Percentiles rank a stretch among this genome's conserved stretches.
These are phyloP conservation scores for Mucor lusitanicus DNA, from an alignment of 371 early-diverging fungal genomes.

Conservation along the genomic window DNA sequence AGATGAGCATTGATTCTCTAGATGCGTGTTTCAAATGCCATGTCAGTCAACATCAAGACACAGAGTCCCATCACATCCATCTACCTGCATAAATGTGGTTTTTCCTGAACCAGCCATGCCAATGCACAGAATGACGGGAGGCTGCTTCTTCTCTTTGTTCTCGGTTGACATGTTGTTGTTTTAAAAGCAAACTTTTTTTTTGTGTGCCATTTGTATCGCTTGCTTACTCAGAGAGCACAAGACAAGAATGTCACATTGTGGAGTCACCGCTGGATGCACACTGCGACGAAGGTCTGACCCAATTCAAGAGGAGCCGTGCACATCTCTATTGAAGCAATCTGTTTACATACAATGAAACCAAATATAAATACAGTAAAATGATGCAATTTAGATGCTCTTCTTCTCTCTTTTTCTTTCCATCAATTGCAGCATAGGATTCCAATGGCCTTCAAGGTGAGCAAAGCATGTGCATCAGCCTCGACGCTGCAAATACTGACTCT, in stretches of 20 bases:
- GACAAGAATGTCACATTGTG: background rate
- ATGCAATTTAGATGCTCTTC: background rate
- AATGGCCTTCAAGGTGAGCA: background rate
- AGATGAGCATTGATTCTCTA: conserved; percentile 90
- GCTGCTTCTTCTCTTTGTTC: conserved; percentile 44
- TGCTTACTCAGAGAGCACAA: background rate
- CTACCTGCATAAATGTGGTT: conserved; percentile 97
- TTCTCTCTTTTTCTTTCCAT: background rate
- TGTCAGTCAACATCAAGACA: background rate
- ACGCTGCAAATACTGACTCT: background rate
- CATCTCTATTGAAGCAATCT: background rate
- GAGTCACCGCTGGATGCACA: background rate
- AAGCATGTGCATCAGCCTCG: background rate
- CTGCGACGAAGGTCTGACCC: background rate
- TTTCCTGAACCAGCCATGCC: conserved; percentile 99
- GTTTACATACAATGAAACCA: background rate
- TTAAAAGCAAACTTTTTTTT: background rate
- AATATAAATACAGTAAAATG: background rate
- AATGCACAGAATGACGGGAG: conserved; percentile 85
- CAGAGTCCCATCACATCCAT: background rate
- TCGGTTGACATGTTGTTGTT: background rate
- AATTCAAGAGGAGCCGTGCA: background rate
- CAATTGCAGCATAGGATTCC: background rate
- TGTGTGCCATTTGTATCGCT: background rate
- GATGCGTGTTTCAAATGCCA: background rate